Conservation (phyloP, 495 filamentous ascomycete genomes). For the Penicillium paxilli region DNA sequence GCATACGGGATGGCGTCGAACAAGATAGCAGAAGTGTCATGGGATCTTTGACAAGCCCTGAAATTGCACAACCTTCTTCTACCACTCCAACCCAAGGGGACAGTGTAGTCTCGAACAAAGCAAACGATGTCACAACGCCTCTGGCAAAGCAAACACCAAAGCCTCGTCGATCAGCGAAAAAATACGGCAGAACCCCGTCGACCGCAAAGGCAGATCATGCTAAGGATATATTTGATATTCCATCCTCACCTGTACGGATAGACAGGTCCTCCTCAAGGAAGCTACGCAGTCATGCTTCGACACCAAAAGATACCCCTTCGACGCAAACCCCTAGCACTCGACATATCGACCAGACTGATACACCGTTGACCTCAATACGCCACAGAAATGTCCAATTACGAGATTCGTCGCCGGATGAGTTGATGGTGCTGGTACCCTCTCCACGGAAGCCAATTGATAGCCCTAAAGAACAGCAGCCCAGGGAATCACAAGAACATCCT, state of each 20-base stretch:
- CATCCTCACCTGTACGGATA: constrained; percentile 11
- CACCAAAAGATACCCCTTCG: constrained; percentile 5
- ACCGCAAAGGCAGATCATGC: constrained; percentile 3
- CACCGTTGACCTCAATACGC: neutral
- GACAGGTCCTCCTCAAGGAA: constrained; percentile 7
- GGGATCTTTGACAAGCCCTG: neutral
- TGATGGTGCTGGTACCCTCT: constrained; percentile 22
- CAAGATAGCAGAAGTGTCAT: neutral
- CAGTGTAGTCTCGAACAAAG: neutral
- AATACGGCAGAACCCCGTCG: constrained; percentile 16
- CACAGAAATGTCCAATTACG: neutral
- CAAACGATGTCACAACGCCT: neutral
- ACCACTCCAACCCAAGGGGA: neutral
- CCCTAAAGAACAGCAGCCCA: neutral
- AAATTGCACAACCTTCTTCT: neutral
- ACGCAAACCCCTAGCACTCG: neutral
- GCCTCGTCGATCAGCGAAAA: constrained; percentile 3
- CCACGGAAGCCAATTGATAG: constrained; percentile 8
- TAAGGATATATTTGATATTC: constrained; percentile 22
- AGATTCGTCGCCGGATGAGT: constrained; percentile 32
- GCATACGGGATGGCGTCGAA: neutral
- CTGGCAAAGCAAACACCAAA: constrained; percentile 4
- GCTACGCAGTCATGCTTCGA: constrained; percentile 7
- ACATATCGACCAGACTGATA: neutral
- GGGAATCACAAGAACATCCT: neutral